Conservation (phyloP, 129 eudicot species). For the Flaveria linearis region DNA sequence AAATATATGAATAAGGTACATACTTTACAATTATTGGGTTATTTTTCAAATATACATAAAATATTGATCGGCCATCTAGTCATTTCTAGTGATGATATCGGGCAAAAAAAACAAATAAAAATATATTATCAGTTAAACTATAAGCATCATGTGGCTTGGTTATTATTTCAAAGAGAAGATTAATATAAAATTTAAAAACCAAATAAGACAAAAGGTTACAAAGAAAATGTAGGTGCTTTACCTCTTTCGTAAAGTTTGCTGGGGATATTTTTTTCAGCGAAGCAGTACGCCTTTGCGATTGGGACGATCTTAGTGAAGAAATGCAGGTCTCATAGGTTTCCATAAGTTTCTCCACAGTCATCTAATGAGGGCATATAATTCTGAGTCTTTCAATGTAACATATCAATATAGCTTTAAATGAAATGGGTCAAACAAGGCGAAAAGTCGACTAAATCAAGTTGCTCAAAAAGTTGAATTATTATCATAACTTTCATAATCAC, state of each 20-base stretch:
- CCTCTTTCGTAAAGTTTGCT: slow-evolving; percentile 92
- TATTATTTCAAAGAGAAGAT: background rate
- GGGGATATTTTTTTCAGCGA: slow-evolving; percentile 73
- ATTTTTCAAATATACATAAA: background rate
- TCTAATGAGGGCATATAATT: slow-evolving; percentile 33
- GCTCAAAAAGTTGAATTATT: background rate
- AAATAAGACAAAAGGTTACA: slow-evolving; percentile 4
- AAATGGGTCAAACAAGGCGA: background rate
- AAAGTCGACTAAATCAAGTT: background rate
- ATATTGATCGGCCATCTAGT: background rate
- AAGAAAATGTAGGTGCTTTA: slow-evolving; percentile 18
- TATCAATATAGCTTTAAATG: background rate
- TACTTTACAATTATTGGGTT: background rate
- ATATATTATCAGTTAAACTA: background rate
- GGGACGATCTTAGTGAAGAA: slow-evolving; percentile 57
- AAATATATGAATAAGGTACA: background rate
- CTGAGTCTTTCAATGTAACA: background rate
- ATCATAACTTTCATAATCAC: background rate
- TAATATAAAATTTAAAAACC: background rate
- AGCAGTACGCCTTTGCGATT: slow-evolving; percentile 55
- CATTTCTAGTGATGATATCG: background rate
- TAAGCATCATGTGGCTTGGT: slow-evolving; percentile 3
- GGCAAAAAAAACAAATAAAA: background rate
- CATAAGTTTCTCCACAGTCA: slow-evolving; percentile 61
- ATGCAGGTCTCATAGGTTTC: slow-evolving; percentile 67